Conservation (phyloP, 495 filamentous ascomycete genomes). For the Aspergillus cavernicola region DNA sequence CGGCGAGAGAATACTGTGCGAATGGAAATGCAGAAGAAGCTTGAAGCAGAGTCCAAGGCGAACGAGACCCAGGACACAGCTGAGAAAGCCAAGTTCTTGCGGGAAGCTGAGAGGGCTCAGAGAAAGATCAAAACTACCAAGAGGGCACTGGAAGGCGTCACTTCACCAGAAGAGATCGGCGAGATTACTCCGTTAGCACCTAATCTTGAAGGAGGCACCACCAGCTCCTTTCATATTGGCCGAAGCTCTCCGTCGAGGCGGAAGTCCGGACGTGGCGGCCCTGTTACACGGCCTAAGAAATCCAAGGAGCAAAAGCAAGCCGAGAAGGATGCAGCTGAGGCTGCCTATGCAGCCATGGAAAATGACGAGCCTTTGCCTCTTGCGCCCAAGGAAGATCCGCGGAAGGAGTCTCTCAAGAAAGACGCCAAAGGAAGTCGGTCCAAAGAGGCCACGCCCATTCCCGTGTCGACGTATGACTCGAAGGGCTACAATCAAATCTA, state of each 20-base stretch:
- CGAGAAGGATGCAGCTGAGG: slow-evolving; percentile 88
- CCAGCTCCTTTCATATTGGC: slow-evolving; percentile 75
- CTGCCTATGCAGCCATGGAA: slow-evolving; percentile 79
- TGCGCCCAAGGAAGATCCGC: slow-evolving; percentile 62
- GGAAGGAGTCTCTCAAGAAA: slow-evolving; percentile 46
- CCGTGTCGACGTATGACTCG: slow-evolving; percentile 62
- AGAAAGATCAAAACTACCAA: slow-evolving; percentile 85
- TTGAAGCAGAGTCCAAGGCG: slow-evolving; percentile 73
- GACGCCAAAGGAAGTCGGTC: slow-evolving; percentile 55
- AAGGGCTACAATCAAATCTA: slow-evolving; percentile 97
- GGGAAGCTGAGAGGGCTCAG: slow-evolving; percentile 77
- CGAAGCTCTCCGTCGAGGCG: slow-evolving; percentile 61
- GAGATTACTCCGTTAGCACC: slow-evolving; percentile 72
- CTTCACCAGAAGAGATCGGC: slow-evolving; percentile 72
- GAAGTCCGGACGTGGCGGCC: slow-evolving; percentile 61
- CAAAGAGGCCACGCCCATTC: slow-evolving; percentile 60
- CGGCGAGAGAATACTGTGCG: slow-evolving; percentile 94
- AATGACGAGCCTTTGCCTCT: slow-evolving; percentile 69
- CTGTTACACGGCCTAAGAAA: slow-evolving; percentile 66
- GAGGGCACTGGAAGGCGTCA: slow-evolving; percentile 76
- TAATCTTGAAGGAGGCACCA: slow-evolving; percentile 83
- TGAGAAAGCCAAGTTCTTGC: slow-evolving; percentile 70
- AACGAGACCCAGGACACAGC: slow-evolving; percentile 69
- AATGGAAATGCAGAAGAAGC: slow-evolving; percentile 77
- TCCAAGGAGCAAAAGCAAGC: slow-evolving; percentile 96